Evolutionary conservation across 495 filamentous ascomycete genomes (phyloP).

Genomic region (Penicillium verhagenii): DNA sequence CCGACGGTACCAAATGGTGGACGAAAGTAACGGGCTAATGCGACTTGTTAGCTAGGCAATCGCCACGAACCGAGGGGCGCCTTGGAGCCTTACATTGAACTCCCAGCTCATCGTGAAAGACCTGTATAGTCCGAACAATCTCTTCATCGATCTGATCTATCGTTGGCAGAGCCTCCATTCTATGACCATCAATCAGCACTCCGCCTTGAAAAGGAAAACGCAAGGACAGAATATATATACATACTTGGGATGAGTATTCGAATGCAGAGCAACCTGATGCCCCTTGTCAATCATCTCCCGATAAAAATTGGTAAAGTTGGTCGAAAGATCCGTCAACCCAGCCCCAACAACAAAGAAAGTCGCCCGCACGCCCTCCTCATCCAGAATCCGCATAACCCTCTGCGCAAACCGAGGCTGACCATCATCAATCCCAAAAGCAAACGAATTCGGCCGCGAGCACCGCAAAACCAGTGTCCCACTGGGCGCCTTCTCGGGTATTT

Average conservation of each 20-base stretch:
- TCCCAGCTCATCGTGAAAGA: constrained; percentile 52
- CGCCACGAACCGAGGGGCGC: neutral
- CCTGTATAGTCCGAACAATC: constrained; percentile 59
- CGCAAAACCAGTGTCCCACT: constrained; percentile 61
- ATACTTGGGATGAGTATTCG: constrained; percentile 68
- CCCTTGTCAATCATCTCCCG: constrained; percentile 61
- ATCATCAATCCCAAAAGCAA: constrained; percentile 82
- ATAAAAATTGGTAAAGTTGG: constrained; percentile 64
- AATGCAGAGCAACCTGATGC: constrained; percentile 75
- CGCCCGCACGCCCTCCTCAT: constrained; percentile 61
- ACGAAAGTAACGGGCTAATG: constrained; percentile 62
- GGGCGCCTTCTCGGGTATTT: constrained; percentile 59
- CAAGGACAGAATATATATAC: no score
- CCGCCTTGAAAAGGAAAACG: no score
- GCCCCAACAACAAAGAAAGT: constrained; percentile 79
- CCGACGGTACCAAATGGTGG: constrained; percentile 76
- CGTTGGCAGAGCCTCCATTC: constrained; percentile 62
- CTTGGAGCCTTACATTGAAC: constrained; percentile 44
- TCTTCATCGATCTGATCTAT: constrained; percentile 67
- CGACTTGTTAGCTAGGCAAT: neutral
- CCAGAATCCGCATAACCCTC: constrained; percentile 63
- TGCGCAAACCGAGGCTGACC: constrained; percentile 62
- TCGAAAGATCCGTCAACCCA: constrained; percentile 57
- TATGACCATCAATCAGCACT: constrained; percentile 15
- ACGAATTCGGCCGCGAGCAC: constrained; percentile 69